Percentiles rank a stretch among this genome's conserved stretches.
Conservation (phyloP, 345 rosid genomes). For the Sonneratia caseolaris region DNA sequence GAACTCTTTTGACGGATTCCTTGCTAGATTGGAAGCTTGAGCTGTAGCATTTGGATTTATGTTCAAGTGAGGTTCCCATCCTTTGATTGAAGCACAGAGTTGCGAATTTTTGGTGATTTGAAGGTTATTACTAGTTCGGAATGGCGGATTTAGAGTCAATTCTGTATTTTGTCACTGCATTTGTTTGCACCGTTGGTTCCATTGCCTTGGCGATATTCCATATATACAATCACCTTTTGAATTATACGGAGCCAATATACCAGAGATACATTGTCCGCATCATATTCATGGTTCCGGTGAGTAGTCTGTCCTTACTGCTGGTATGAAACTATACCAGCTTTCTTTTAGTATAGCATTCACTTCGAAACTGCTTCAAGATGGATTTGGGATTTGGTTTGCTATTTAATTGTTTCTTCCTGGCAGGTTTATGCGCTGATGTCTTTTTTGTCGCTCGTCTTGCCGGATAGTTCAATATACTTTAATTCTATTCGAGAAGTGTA, state of each 20-base stretch:
- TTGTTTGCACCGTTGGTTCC: slow-evolving; percentile 59
- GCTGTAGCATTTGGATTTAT: neutral
- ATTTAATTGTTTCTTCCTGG: neutral
- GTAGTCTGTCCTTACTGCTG: slow-evolving; percentile 13
- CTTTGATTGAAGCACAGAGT: neutral
- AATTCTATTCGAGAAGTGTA: slow-evolving; percentile 96
- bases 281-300: slow-evolving; percentile 92
- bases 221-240: slow-evolving; percentile 76
- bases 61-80: neutral
- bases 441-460: slow-evolving; percentile 70
- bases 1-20: neutral
- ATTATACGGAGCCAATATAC: slow-evolving; percentile 87
- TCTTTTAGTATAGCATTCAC: neutral
- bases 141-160: slow-evolving; percentile 57
- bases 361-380: neutral
- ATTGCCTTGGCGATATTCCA: slow-evolving; percentile 63
- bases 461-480: slow-evolving; percentile 68
- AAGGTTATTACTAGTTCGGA: neutral
- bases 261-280: slow-evolving; percentile 95
- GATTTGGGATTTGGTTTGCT: neutral
- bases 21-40: neutral
- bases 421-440: slow-evolving; percentile 93
- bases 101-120: neutral
- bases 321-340: neutral
- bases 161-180: slow-evolving; percentile 43